Conservation (phyloP, 768 basidiomycete species). For the Russula sp. region DNA sequence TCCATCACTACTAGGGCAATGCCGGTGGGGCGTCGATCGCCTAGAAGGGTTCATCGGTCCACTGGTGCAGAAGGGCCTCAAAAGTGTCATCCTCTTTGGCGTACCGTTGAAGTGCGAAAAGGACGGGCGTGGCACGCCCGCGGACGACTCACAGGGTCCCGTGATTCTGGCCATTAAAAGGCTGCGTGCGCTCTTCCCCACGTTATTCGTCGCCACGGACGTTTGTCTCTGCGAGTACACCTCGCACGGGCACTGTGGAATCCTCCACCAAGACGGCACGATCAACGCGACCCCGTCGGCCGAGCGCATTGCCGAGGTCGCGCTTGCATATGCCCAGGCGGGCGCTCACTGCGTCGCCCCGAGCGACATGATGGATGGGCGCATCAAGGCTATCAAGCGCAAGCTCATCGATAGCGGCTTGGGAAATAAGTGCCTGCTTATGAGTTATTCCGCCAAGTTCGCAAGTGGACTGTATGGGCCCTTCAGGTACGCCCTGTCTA, state of each 20-base stretch:
- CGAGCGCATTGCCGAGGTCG: conserved; percentile 85
- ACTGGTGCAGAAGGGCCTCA: conserved; percentile 81
- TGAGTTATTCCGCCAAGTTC: conserved; percentile 98
- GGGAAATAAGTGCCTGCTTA: conserved; percentile 85
- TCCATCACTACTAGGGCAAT: conserved; percentile 72
- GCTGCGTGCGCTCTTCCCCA: conserved; percentile 70
- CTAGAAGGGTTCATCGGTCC: conserved; percentile 84
- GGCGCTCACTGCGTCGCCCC: conserved; percentile 99
- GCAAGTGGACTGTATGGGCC: conserved; percentile 94
- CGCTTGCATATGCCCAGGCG: conserved; percentile 84
- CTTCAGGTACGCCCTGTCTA: conserved; percentile 56
- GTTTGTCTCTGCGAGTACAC: conserved; percentile 99
- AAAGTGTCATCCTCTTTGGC: conserved; percentile 91
- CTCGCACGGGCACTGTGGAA: conserved; percentile 93
- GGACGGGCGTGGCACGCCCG: conserved; percentile 76
- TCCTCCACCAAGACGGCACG: conserved; percentile 63
- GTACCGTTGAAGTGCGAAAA: conserved; percentile 78
- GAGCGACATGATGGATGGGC: conserved; percentile 99
- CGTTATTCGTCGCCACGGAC: conserved; percentile 84
- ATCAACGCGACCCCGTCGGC: conserved; percentile 76
- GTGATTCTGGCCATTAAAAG: conserved; percentile 89
- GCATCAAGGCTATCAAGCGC: conserved; percentile 84
- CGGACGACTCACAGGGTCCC: conserved; percentile 84
- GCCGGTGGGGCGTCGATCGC: conserved; percentile 91
- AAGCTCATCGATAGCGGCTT: conserved; percentile 74